phyloP scores from a whole-genome alignment of 2,329 filamentous ascomycete species.

The Fusarium pseudonygamai region DNA sequence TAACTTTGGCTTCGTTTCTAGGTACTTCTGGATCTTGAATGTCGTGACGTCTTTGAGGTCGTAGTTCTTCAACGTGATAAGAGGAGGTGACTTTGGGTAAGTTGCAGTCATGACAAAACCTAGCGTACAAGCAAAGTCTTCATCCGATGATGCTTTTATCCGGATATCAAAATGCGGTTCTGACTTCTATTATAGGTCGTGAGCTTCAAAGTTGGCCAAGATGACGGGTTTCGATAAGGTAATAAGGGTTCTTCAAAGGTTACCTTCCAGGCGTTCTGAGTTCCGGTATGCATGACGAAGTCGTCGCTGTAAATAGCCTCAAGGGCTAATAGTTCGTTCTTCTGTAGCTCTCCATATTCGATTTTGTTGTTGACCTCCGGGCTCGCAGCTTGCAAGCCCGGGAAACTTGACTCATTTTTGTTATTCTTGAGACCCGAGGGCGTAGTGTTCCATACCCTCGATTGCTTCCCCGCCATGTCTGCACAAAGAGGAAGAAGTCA shows the following conservation, averaged over 20 bases:
- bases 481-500: slow-evolving; percentile 54
- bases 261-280: slow-evolving; percentile 86
- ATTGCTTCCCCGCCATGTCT: slow-evolving; percentile 63
- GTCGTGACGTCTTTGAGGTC: slow-evolving; percentile 75
- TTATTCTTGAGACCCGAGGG: slow-evolving; percentile 52
- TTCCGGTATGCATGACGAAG: slow-evolving; percentile 77
- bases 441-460: slow-evolving; percentile 60
- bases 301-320: slow-evolving; percentile 91
- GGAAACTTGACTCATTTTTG: slow-evolving; percentile 59
- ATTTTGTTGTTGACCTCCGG: slow-evolving; percentile 57
- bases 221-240: neutral
- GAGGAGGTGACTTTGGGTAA: slow-evolving; percentile 85
- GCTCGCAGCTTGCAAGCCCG: slow-evolving; percentile 58
- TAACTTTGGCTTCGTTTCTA: slow-evolving; percentile 66
- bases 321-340: slow-evolving; percentile 86
- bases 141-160: slow-evolving; percentile 77
- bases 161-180: slow-evolving; percentile 85
- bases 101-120: slow-evolving; percentile 85
- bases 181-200: slow-evolving; percentile 69
- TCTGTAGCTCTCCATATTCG: slow-evolving; percentile 84
- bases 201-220: slow-evolving; percentile 29
- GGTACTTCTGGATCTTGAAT: slow-evolving; percentile 73
- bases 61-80: slow-evolving; percentile 73
- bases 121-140: slow-evolving; percentile 76
- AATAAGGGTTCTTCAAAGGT: slow-evolving; percentile 36